phyloP scores from a whole-genome alignment of 371 early-diverging fungal species.

The Capniomyces stellatus region DNA sequence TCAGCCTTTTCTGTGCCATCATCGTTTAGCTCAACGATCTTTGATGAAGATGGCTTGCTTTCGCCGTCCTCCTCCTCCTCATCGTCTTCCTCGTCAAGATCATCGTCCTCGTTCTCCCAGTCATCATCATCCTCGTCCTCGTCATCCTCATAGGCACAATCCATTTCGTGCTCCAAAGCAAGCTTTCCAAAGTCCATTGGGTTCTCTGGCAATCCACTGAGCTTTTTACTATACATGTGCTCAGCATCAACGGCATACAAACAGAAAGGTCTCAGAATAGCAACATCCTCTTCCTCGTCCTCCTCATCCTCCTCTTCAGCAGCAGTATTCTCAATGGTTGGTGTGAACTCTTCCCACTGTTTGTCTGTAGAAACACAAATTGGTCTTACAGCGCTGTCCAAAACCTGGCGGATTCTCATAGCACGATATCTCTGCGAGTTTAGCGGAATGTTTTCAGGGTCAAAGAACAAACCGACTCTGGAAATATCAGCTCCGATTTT shows the following conservation, averaged over 20 bases:
- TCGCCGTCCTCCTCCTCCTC: conserved; percentile 13
- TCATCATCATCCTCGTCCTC: conserved; percentile 18
- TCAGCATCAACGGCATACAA: conserved; percentile 19
- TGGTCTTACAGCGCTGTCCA: conserved; percentile 15
- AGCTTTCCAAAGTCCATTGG: conserved; percentile 20
- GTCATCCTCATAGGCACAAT: conserved; percentile 21
- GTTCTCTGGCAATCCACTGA: conserved; percentile 17
- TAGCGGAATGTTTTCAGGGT: conserved; percentile 15
- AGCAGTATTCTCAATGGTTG: not conserved
- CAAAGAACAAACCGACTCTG: conserved; percentile 12
- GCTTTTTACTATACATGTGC: conserved; percentile 18
- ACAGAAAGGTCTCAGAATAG: conserved; percentile 23
- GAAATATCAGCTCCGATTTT: conserved; percentile 24
- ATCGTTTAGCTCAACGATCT: too few species aligned
- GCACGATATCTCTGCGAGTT: conserved; percentile 16
- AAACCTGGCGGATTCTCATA: conserved; percentile 15
- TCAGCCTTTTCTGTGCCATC: conserved; percentile 7
- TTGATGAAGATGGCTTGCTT: too few species aligned
- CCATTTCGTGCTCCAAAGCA: conserved; percentile 26
- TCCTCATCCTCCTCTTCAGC: conserved; percentile 21
- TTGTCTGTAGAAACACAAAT: not conserved
- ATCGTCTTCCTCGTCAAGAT: conserved; percentile 15
- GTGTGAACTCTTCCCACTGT: not conserved
- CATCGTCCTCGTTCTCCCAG: conserved; percentile 8
- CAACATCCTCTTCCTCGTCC: conserved; percentile 14